Evolutionary conservation across 2,329 filamentous ascomycete genomes (phyloP).

Genomic region (Paecilomyces formosus): DNA sequence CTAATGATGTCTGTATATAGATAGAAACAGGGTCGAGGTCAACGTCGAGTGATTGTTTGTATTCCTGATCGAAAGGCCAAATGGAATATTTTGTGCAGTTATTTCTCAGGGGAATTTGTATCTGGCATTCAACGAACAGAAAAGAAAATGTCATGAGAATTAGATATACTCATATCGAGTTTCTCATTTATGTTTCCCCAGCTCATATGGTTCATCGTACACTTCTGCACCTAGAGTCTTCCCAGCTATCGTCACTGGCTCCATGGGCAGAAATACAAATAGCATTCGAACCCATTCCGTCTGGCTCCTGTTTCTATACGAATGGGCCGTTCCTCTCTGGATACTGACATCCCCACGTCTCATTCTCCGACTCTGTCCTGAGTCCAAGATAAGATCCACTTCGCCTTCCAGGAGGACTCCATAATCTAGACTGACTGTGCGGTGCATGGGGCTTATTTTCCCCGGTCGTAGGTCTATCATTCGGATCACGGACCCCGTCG

Average conservation of each 20-base stretch:
- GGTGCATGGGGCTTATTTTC: constrained; percentile 26
- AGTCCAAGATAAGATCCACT: constrained; percentile 29
- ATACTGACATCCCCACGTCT: constrained; percentile 28
- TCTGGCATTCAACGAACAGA: no score
- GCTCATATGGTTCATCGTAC: constrained; percentile 18
- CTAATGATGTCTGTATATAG: not conserved
- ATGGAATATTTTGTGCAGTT: no score
- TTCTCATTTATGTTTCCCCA: constrained; percentile 6
- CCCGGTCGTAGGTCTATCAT: constrained; percentile 27
- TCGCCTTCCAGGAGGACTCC: constrained; percentile 30
- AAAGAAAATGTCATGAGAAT: no score
- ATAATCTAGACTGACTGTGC: constrained; percentile 31
- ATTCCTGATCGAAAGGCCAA: no score
- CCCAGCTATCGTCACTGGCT: constrained; percentile 31
- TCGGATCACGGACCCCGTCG: constrained; percentile 24
- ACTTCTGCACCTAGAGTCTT: constrained; percentile 47
- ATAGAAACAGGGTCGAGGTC: not conserved
- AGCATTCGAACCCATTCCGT: constrained; percentile 22
- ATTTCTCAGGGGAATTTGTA: no score
- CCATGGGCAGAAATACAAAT: constrained; percentile 24
- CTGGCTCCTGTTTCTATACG: constrained; percentile 18
- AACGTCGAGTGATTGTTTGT: not conserved
- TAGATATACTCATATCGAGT: no score
- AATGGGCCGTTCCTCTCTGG: constrained; percentile 25
- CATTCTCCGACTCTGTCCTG: constrained; percentile 23